Evolutionary conservation across 257 asterid species (phyloP).

Genomic region (Primulina tabacum): DNA sequence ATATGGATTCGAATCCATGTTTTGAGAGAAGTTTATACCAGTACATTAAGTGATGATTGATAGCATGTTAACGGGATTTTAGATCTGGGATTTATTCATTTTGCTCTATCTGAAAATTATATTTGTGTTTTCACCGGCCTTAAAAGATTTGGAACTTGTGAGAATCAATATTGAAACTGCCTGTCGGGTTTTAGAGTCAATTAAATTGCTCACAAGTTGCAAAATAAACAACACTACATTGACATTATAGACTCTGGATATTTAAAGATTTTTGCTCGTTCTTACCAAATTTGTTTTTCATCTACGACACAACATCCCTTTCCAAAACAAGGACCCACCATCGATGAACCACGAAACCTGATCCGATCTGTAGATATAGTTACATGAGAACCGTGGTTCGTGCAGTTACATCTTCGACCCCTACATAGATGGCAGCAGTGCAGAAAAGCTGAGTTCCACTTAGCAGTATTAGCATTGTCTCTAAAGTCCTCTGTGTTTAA

Average conservation of each 20-base stretch:
- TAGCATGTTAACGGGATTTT: too few relatives aligned
- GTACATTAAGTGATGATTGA: too few relatives aligned
- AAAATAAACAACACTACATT: too few relatives aligned
- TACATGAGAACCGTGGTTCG: constrained; percentile 9
- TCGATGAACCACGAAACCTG: background rate
- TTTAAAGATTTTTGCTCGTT: background rate
- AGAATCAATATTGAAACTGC: background rate
- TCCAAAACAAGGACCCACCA: background rate
- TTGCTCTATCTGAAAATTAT: too few relatives aligned
- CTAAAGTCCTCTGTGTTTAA: constrained; percentile 70
- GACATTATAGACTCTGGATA: too few relatives aligned
- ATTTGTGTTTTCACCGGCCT: background rate
- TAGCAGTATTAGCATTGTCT: constrained; percentile 60
- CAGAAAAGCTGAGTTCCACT: constrained; percentile 73
- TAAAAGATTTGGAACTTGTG: background rate
- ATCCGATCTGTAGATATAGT: background rate
- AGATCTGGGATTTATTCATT: too few relatives aligned
- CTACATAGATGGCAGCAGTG: constrained; percentile 63
- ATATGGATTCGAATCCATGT: too few relatives aligned
- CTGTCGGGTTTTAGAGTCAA: background rate
- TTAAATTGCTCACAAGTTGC: background rate
- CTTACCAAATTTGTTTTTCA: background rate
- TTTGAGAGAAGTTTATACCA: too few relatives aligned
- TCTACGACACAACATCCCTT: background rate
- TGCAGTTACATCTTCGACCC: constrained; percentile 31